These are phyloP conservation scores for Novymonas esmeraldas DNA, from an alignment of 208 protist genomes.

Conservation along the genomic window DNA sequence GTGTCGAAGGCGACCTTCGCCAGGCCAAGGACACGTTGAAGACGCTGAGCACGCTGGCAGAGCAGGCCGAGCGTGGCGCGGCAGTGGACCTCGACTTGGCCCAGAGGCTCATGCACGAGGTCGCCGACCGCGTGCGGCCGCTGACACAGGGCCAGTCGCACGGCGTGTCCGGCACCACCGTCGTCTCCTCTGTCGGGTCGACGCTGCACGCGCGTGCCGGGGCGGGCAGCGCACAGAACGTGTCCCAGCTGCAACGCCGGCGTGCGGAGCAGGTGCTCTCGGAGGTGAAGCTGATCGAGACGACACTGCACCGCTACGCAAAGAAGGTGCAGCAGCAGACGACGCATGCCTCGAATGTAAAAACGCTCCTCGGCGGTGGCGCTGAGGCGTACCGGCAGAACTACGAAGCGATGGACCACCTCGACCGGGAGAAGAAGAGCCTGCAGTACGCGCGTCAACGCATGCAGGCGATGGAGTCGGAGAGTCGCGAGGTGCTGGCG, in stretches of 20 bases:
- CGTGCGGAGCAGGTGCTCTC: slow-evolving; percentile 65
- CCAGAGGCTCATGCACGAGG: slow-evolving; percentile 20
- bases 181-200: slow-evolving; percentile 6
- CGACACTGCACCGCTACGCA: slow-evolving; percentile 40
- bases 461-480: slow-evolving; percentile 68
- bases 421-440: slow-evolving; percentile 59
- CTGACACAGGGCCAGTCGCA: slow-evolving; percentile 36
- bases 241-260: slow-evolving; percentile 65
- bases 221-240: slow-evolving; percentile 13
- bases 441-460: slow-evolving; percentile 69
- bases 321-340: slow-evolving; percentile 44
- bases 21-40: slow-evolving; percentile 49
- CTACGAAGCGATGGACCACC: slow-evolving; percentile 48
- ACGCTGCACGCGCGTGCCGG: slow-evolving; percentile 18
- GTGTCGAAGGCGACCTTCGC: slow-evolving; percentile 52
- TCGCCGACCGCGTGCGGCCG: slow-evolving; percentile 26
- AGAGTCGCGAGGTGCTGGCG: slow-evolving; percentile 70
- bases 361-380: slow-evolving; percentile 58
- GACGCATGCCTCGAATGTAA: slow-evolving; percentile 37
- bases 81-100: slow-evolving; percentile 30
- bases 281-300: slow-evolving; percentile 63
- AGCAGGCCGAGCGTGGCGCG: slow-evolving; percentile 54
- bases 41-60: slow-evolving; percentile 36
- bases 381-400: slow-evolving; percentile 32
- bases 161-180: slow-evolving; percentile 18